These are phyloP conservation scores for Naegleria fowleri DNA, from an alignment of 208 protist genomes.

Conservation along the genomic window DNA sequence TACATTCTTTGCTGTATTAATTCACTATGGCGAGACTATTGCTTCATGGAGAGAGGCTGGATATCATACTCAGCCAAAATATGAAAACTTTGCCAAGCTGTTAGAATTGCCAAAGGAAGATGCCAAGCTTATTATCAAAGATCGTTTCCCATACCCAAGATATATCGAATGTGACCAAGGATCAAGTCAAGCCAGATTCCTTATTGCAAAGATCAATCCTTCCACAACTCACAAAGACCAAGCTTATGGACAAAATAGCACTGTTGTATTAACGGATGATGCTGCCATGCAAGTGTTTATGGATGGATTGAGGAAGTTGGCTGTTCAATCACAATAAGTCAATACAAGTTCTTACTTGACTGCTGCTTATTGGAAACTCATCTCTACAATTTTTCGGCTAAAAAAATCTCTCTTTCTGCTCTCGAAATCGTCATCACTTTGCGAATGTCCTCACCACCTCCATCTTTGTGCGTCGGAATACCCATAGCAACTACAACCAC, in stretches of 20 bases:
- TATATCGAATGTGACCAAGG: constrained; percentile 92
- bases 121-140: constrained; percentile 71
- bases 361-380: background rate
- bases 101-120: constrained; percentile 83
- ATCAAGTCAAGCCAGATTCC: constrained; percentile 87
- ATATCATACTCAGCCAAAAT: constrained; percentile 82
- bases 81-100: constrained; percentile 87
- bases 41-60: constrained; percentile 86
- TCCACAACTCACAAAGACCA: constrained; percentile 69
- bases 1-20: constrained; percentile 97
- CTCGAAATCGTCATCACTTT: too few relatives aligned
- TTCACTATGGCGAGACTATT: constrained; percentile 91
- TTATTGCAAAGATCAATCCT: constrained; percentile 95
- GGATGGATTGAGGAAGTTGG: constrained; percentile 92
- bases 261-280: constrained; percentile 93
- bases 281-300: constrained; percentile 92
- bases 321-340: constrained; percentile 50
- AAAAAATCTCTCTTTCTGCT: too few relatives aligned
- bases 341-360: too few relatives aligned
- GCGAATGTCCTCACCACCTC: too few relatives aligned
- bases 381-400: too few relatives aligned
- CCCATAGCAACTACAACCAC: background rate
- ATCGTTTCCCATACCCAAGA: constrained; percentile 87
- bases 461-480: too few relatives aligned
- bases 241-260: background rate